Percentiles rank a stretch among this genome's conserved stretches.
Conservation (phyloP, 257 asterid species). For the Solanum ossicruentum region DNA sequence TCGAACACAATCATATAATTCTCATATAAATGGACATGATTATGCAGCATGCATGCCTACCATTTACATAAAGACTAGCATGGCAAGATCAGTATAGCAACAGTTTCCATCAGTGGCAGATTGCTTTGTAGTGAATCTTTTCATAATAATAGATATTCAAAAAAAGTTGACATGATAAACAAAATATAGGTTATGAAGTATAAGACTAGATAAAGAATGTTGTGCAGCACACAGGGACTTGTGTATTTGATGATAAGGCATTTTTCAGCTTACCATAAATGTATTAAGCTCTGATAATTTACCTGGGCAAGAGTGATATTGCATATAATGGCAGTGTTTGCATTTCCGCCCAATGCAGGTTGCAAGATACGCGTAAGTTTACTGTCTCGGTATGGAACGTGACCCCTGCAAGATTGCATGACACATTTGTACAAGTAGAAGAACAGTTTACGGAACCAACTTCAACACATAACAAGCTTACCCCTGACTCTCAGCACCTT, state of each 20-base stretch:
- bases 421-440: constrained; percentile 2
- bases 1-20: neutral
- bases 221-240: neutral
- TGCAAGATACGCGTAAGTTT: constrained; percentile 95
- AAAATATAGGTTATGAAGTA: neutral
- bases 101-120: neutral
- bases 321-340: constrained; percentile 96
- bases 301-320: constrained; percentile 98
- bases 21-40: neutral
- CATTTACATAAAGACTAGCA: neutral
- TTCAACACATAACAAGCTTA: constrained; percentile 23
- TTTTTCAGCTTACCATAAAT: neutral
- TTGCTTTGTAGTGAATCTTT: neutral
- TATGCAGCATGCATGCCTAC: neutral
- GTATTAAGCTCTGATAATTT: neutral
- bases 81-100: neutral
- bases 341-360: constrained; percentile 96
- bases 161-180: neutral
- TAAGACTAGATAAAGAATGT: neutral
- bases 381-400: constrained; percentile 98
- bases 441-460: neutral
- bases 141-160: neutral
- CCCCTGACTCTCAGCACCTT: constrained; percentile 99
- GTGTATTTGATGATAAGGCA: neutral
- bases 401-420: constrained; percentile 60